A percentile compares a stretch with the other conserved stretches of the same genome.
These are phyloP conservation scores for Xylaria castorea DNA, from an alignment of 495 filamentous ascomycete species.

Conservation along the genomic window DNA sequence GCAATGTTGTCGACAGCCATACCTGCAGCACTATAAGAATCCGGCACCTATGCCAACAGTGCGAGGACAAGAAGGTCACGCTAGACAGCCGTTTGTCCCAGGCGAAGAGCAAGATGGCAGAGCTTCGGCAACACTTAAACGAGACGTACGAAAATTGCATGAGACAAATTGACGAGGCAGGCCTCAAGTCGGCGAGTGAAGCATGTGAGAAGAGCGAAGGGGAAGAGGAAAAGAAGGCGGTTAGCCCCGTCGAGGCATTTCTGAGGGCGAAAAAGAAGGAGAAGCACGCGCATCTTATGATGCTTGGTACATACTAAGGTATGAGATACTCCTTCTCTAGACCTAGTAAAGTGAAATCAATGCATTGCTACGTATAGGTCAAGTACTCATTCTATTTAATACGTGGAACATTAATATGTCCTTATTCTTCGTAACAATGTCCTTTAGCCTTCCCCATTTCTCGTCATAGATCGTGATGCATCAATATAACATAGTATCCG, in stretches of 20 bases:
- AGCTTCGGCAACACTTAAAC: background rate
- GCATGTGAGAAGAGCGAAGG: background rate
- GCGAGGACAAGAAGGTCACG: background rate
- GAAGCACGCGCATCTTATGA: slow-evolving; percentile 26
- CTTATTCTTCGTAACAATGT: background rate
- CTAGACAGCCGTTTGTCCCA: background rate
- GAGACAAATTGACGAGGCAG: slow-evolving; percentile 11
- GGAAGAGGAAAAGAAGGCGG: background rate
- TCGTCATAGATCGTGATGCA: background rate
- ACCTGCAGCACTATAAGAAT: slow-evolving; percentile 9
- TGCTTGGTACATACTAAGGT: slow-evolving; percentile 8
- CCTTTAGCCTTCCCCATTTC: background rate
- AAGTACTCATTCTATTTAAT: background rate
- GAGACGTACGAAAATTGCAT: background rate
- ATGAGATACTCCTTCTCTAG: too few species aligned
- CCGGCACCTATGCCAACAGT: background rate
- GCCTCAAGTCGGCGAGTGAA: background rate
- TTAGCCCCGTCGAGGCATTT: slow-evolving; percentile 15
- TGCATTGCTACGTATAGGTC: background rate
- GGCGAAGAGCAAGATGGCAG: background rate
- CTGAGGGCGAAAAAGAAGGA: slow-evolving; percentile 19
- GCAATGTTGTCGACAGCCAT: background rate
- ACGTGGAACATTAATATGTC: background rate
- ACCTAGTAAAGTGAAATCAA: background rate
- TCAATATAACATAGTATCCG: background rate